Evolutionary conservation across 75 land plant species (phyloP).

Genomic region (Ceratopteris richardii): DNA sequence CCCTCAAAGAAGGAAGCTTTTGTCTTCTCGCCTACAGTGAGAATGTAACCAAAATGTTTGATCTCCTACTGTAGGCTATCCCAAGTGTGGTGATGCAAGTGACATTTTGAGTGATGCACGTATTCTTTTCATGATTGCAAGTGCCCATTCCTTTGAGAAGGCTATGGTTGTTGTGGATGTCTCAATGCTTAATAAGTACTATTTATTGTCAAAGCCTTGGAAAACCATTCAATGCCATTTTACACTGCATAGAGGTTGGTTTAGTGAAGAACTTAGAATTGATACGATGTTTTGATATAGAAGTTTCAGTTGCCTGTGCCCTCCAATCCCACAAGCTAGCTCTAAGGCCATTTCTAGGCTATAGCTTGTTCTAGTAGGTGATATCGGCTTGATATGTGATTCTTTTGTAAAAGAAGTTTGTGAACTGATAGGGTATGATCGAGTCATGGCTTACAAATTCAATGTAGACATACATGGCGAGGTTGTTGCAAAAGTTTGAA

Average conservation of each 20-base stretch:
- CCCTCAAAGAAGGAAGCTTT: constrained; percentile 54
- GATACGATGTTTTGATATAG: constrained; percentile 56
- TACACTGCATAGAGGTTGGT: constrained; percentile 92
- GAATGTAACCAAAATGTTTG: too few relatives aligned
- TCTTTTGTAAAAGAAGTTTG: constrained; percentile 83
- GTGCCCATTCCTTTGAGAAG: constrained; percentile 53
- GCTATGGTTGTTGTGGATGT: constrained; percentile 54
- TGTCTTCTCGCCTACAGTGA: constrained; percentile 72
- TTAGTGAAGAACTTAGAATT: constrained; percentile 93
- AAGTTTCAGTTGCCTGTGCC: constrained; percentile 67
- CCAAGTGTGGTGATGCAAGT: constrained; percentile 48
- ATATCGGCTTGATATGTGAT: constrained; percentile 75
- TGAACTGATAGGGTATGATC: constrained; percentile 89
- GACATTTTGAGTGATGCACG: constrained; percentile 65
- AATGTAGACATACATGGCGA: constrained; percentile 98
- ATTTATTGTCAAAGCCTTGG: constrained; percentile 57
- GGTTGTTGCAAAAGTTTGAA: constrained; percentile 83
- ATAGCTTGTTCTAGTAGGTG: constrained; percentile 84
- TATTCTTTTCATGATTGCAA: constrained; percentile 40
- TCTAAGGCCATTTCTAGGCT: constrained; percentile 81
- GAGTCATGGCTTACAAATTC: constrained; percentile 98
- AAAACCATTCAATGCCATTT: constrained; percentile 88
- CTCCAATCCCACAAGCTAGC: too few relatives aligned
- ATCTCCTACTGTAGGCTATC: constrained; percentile 66
- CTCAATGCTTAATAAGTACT: constrained; percentile 56